Evolutionary conservation across 1,284 basidiomycete species (phyloP).

Genomic region (Fomitiporia mediterranea): DNA sequence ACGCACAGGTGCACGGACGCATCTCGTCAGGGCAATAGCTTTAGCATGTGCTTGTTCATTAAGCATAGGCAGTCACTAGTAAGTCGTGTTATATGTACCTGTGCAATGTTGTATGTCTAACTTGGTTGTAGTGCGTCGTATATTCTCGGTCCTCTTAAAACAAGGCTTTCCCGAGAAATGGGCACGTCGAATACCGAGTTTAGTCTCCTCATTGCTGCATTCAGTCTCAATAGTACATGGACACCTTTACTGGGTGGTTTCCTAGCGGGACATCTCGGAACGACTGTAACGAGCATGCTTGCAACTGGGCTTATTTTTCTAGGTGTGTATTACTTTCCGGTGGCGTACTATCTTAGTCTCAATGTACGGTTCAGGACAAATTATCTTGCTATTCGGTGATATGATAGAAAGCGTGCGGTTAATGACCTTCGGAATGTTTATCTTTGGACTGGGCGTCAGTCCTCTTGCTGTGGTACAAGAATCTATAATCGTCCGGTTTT

Average conservation of each 20-base stretch:
- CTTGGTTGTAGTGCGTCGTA: slow-evolving; percentile 51
- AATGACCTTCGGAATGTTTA: slow-evolving; percentile 68
- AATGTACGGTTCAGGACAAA: slow-evolving; percentile 43
- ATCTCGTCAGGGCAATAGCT: slow-evolving; percentile 53
- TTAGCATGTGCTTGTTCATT: slow-evolving; percentile 70
- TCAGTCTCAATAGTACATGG: slow-evolving; percentile 76
- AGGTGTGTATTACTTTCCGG: slow-evolving; percentile 36
- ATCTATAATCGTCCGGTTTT: slow-evolving; percentile 77
- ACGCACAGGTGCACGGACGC: slow-evolving; percentile 31
- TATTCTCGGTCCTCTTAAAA: slow-evolving; percentile 72
- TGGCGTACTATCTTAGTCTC: slow-evolving; percentile 10
- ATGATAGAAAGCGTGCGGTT: slow-evolving; percentile 50
- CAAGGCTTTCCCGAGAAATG: slow-evolving; percentile 63
- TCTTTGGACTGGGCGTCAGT: slow-evolving; percentile 75
- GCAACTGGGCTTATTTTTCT: slow-evolving; percentile 67
- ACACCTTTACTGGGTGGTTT: slow-evolving; percentile 71
- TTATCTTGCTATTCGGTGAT: slow-evolving; percentile 59
- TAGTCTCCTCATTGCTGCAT: slow-evolving; percentile 68
- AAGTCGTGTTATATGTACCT: slow-evolving; percentile 24
- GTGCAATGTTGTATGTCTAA: slow-evolving; percentile 1
- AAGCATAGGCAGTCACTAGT: slow-evolving; percentile 76
- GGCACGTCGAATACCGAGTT: slow-evolving; percentile 76
- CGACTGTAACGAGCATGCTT: slow-evolving; percentile 62
- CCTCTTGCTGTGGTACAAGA: slow-evolving; percentile 75
- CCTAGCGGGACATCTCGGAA: slow-evolving; percentile 63